phyloP scores from a whole-genome alignment of 768 basidiomycete species.

The Boletus sp. region DNA sequence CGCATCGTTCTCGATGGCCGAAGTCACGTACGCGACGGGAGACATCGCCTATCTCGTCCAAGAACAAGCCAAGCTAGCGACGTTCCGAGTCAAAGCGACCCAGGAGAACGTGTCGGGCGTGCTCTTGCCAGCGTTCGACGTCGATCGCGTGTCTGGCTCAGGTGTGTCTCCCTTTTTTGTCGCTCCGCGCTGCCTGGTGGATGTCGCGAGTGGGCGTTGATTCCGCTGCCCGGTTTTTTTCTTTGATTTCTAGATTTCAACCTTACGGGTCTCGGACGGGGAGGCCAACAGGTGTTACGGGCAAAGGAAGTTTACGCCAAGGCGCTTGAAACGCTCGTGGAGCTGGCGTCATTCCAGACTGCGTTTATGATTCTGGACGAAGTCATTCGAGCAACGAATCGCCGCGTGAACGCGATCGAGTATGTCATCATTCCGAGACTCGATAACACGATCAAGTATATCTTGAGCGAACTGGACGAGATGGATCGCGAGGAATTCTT shows the following conservation, averaged over 20 bases:
- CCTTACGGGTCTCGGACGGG: conserved; percentile 93
- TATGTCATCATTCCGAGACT: conserved; percentile 94
- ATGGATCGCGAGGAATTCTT: conserved; percentile 98
- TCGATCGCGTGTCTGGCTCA: conserved; percentile 79
- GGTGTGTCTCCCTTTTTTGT: conserved; percentile 43
- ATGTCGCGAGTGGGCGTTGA: neutral
- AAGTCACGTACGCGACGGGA: conserved; percentile 96
- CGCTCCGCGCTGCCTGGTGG: neutral
- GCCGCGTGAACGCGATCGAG: conserved; percentile 97
- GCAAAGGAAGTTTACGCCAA: conserved; percentile 98
- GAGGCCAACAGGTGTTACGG: conserved; percentile 92
- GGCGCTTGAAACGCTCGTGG: conserved; percentile 94
- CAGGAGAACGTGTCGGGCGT: conserved; percentile 99
- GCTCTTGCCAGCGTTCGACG: conserved; percentile 92
- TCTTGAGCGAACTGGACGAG: conserved; percentile 95
- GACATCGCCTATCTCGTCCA: conserved; percentile 98
- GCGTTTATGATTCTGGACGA: conserved; percentile 99
- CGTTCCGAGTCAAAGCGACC: conserved; percentile 90
- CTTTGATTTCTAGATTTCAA: conserved; percentile 73
- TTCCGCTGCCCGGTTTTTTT: neutral
- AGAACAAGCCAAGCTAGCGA: conserved; percentile 88
- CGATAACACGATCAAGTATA: conserved; percentile 98
- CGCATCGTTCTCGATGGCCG: conserved; percentile 97
- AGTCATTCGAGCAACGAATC: conserved; percentile 98
- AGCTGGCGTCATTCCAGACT: conserved; percentile 94